Percentiles rank a stretch among this genome's conserved stretches.
Evolutionary conservation across 1,284 basidiomycete species (phyloP).

Genomic region (Trametes polyzona): DNA sequence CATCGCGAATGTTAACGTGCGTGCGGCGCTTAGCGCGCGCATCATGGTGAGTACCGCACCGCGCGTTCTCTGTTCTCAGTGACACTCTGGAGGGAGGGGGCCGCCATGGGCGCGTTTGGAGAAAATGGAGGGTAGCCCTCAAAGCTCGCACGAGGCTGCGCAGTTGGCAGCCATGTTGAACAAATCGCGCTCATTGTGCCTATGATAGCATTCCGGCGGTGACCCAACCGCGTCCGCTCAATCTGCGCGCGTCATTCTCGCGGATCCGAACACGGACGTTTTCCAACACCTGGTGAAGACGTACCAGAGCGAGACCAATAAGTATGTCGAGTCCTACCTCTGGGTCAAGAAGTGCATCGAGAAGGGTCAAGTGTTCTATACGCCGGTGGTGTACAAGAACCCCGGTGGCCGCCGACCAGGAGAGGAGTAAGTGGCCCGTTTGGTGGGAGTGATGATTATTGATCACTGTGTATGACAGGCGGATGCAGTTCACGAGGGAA

Average conservation of each 20-base stretch:
- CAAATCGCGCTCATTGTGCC: conserved; percentile 12
- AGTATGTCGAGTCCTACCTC: conserved; percentile 75
- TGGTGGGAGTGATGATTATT: background rate
- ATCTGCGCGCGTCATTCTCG: conserved; percentile 72
- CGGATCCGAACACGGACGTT: conserved; percentile 73
- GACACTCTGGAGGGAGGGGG: background rate
- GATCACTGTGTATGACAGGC: conserved; percentile 43
- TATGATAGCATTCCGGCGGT: conserved; percentile 71
- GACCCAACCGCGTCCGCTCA: conserved; percentile 68
- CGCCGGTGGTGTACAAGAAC: conserved; percentile 78
- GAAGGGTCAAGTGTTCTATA: conserved; percentile 61
- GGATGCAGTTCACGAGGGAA: conserved; percentile 73
- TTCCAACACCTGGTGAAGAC: conserved; percentile 72
- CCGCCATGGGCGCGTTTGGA: background rate
- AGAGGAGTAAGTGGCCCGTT: conserved; percentile 62
- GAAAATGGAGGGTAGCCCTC: too few species aligned
- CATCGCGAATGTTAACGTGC: conserved; percentile 73
- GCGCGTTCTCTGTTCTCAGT: background rate
- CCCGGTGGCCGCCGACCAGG: conserved; percentile 78
- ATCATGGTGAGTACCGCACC: conserved; percentile 60
- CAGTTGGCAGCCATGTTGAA: background rate
- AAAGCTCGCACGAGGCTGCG: too few species aligned
- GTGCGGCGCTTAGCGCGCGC: conserved; percentile 61
- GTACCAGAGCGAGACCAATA: conserved; percentile 65
- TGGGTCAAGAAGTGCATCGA: conserved; percentile 84